These are phyloP conservation scores for Solanum gracilifrons DNA, from an alignment of 257 asterid genomes.

Conservation along the genomic window DNA sequence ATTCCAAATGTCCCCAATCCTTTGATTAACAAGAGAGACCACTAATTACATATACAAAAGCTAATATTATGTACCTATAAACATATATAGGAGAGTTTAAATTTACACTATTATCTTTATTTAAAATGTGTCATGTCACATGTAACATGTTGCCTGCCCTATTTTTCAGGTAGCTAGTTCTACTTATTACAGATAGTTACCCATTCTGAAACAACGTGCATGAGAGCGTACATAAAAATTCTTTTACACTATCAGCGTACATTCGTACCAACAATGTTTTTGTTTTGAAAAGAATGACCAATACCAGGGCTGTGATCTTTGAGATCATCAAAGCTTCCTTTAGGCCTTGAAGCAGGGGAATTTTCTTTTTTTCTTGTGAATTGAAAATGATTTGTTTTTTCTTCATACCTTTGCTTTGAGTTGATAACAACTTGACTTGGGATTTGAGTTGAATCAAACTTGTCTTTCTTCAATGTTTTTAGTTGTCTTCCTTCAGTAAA, in stretches of 20 bases:
- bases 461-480: constrained; percentile 7
- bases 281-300: neutral
- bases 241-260: neutral
- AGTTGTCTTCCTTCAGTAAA: constrained; percentile 36
- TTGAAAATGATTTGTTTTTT: neutral
- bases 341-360: constrained; percentile 18
- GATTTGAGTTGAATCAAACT: neutral
- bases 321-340: constrained; percentile 16
- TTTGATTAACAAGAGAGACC: neutral
- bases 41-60: neutral
- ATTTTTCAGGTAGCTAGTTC: neutral
- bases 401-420: constrained; percentile 4
- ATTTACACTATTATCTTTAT: neutral
- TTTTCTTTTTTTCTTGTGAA: constrained; percentile 40
- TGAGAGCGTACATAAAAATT: neutral
- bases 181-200: neutral
- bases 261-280: constrained; percentile 8
- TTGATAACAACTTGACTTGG: neutral
- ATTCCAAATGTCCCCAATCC: neutral
- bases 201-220: neutral
- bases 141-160: neutral
- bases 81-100: neutral
- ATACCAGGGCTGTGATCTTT: constrained; percentile 42
- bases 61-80: neutral
- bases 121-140: neutral